Base-by-base conservation (phyloP, 805 yeast genomes). In the Candida maris region DNA sequence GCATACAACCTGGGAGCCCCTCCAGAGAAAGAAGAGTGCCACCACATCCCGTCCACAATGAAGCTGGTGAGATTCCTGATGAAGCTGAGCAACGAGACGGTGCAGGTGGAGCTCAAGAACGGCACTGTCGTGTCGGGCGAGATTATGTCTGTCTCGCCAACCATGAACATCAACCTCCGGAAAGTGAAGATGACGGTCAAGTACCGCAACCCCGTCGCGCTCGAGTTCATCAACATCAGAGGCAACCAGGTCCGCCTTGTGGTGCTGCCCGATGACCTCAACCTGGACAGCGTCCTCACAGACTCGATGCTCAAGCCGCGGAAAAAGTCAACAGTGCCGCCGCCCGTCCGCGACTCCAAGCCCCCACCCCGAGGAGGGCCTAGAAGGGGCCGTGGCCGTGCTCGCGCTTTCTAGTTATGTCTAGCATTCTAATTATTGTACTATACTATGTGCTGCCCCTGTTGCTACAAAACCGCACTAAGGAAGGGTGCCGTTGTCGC, bases 81-180 rank as follows among this genome's bases (percentile, higher is more conserved):
- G 85, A 88, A 87, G 53, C 67, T 91, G 52, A 76, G 81, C 25
- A 80, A 82, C 39, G 97, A 88, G 62, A 80, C 87, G 34, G 91
- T 91, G 2, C 88, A 91, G 35, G 84, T 89, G 14, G 97, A 89
- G 58, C 68, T 91, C 53, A 91, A 89, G 59, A 87, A 91, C 61
- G 97, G 97, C 26, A 85, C 91, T 4, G 72, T 85, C 4, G 75
- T 91, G 5, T 76, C 84, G 51, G 97, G 97, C 0, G 85, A 89
- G 10, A 67, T 91, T 18, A 77, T 83, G 27, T 77, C 88, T 5
- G 95, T 93, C 27, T 71, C 95, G 3, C 96, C 96, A 19, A 75
- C 84, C 44, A 89, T 89, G 97, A 89, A 89, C 61, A 79, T 89
- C 30, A 78, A 86, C 4, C 61, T 89, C 43, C 79, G 83, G 50